These are phyloP conservation scores for Phlebiopsis flavidoalba DNA, from an alignment of 768 basidiomycete genomes.

Conservation along the genomic window DNA sequence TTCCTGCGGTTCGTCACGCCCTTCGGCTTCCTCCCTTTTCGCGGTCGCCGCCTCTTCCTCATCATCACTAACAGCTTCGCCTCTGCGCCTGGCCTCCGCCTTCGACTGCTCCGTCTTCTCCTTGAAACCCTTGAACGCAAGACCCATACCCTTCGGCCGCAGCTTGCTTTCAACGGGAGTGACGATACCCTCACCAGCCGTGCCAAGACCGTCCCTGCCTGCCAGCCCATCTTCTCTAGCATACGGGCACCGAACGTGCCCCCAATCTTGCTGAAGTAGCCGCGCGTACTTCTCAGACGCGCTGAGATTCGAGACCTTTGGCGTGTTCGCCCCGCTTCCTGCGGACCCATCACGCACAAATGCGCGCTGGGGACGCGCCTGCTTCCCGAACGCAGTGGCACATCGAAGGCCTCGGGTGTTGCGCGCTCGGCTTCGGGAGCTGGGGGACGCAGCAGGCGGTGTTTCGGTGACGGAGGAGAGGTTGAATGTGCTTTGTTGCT, in stretches of 20 bases:
- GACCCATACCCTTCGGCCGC: slow-evolving; percentile 81
- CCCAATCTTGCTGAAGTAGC: slow-evolving; percentile 78
- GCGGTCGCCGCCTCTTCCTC: slow-evolving; percentile 47
- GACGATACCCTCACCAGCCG: slow-evolving; percentile 75
- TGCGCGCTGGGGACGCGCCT: slow-evolving; percentile 35
- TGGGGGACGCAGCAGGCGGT: slow-evolving; percentile 37
- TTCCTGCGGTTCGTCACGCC: slow-evolving; percentile 47
- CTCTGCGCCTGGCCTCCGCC: slow-evolving; percentile 69
- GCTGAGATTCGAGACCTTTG: slow-evolving; percentile 49
- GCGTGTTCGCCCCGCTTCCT: slow-evolving; percentile 25
- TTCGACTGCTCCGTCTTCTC: slow-evolving; percentile 87
- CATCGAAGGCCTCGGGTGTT: slow-evolving; percentile 27
- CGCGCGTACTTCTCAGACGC: slow-evolving; percentile 65
- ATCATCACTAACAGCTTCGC: slow-evolving; percentile 72
- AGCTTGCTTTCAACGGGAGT: slow-evolving; percentile 82
- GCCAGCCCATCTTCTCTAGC: slow-evolving; percentile 96
- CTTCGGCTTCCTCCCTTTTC: slow-evolving; percentile 49
- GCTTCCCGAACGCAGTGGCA: slow-evolving; percentile 36
- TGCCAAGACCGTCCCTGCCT: slow-evolving; percentile 77
- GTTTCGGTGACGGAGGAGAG: slow-evolving; percentile 16
- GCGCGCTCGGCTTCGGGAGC: slow-evolving; percentile 16
- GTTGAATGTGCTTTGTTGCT: slow-evolving; percentile 38
- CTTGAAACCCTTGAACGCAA: slow-evolving; percentile 81
- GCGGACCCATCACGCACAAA: slow-evolving; percentile 52
- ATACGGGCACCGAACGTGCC: slow-evolving; percentile 82